Percentiles rank a stretch among this genome's conserved stretches.
Evolutionary conservation across 306 rosid species (phyloP).

Genomic region (Quercus parvula): DNA sequence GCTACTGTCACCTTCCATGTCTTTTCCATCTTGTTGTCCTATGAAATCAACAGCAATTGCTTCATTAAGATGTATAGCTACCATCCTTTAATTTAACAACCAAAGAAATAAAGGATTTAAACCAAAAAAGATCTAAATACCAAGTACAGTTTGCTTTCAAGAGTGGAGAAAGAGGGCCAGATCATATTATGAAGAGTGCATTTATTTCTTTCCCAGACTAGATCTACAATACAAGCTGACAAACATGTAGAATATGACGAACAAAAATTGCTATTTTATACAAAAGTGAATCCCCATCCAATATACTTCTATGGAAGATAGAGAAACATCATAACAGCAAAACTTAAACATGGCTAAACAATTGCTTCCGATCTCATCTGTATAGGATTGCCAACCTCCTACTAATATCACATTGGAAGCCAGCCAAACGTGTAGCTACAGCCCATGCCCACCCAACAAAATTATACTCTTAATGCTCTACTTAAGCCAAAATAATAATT

Average conservation of each 20-base stretch:
- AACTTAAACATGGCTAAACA: background rate
- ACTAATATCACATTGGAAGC: background rate
- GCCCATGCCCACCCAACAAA: background rate
- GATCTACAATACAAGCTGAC: background rate
- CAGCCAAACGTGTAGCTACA: background rate
- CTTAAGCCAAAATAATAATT: background rate
- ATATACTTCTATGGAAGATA: background rate
- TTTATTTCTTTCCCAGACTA: background rate
- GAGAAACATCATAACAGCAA: background rate
- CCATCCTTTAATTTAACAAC: background rate
- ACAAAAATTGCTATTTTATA: background rate
- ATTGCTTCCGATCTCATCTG: background rate
- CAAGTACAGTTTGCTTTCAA: background rate
- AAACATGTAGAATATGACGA: background rate
- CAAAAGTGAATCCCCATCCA: background rate
- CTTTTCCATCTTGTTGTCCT: constrained; percentile 46
- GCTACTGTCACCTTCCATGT: constrained; percentile 41
- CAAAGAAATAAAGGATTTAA: background rate
- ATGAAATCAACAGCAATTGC: constrained; percentile 19
- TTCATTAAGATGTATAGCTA: constrained; percentile 13
- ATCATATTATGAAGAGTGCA: background rate
- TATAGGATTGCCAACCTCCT: background rate
- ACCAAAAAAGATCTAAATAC: background rate
- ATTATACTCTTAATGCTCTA: background rate
- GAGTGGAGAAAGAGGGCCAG: background rate